Evolutionary conservation across 345 rosid species (phyloP), one percentile per base, ranked within the genome.

Genomic region (Laguncularia racemosa): DNA sequence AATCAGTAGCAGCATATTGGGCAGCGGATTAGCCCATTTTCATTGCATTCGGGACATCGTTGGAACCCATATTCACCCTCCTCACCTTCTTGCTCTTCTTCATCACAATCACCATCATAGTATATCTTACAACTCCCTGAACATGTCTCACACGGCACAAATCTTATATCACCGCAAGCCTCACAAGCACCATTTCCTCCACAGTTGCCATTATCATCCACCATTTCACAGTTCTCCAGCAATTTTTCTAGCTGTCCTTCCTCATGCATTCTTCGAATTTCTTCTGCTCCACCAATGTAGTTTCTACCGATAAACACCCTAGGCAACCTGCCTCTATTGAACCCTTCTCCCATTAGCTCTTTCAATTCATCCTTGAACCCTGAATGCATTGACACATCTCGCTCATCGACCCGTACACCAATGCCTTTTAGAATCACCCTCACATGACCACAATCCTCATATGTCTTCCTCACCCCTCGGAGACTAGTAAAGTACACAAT

Each of bases 121-220:
- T 77, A 89, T 48, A 89, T 73, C 71, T 93, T 93, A 56, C 99
- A 85, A 64, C 99, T 93, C 38, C 99, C 97, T 8, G 81, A 83
- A 67, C 99, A 93, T 13, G 89, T 85, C 61, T 87, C 88, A 72
- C 99, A 93, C 0, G 95, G 99, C 67, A 93, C 77, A 72, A 93
- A 93, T 75, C 99, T 73, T 16, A 93, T 13, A 66, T 89, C 97
- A 20, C 97, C 97, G 69, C 99, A 93, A 47, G 81, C 97, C 64
- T 84, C 85, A 26, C 99, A 93, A 44, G 76, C 78, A 6, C 71
- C 74, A 3, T 72, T 72, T 58, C 46, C 61, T 6, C 70, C 71
- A 12, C 28, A 48, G 12, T 67, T 59, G 2, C 70, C 57, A 1
- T 53, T 67, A 9, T 73, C 77, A 16, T 78, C 85, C 48, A 70